Conservation (phyloP, 306 rosid species). For the Sesbania bispinosa region DNA sequence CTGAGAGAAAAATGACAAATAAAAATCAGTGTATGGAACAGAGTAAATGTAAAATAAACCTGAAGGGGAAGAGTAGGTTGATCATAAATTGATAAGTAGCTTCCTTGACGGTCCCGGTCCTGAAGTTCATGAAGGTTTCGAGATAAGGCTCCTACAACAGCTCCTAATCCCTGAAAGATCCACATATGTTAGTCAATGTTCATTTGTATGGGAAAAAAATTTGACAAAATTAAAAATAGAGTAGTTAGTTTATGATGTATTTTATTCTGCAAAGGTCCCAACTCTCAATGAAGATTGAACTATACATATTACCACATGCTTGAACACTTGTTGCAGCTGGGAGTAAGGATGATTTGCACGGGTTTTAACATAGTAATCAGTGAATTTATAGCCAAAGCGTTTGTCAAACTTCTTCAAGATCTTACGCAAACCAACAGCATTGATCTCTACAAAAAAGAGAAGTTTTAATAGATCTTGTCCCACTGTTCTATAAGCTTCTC, state of each 20-base stretch:
- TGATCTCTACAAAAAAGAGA: slow-evolving; percentile 82
- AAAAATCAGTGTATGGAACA: neutral
- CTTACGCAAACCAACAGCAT: slow-evolving; percentile 96
- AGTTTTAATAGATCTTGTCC: slow-evolving; percentile 88
- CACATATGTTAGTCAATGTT: slow-evolving; percentile 26
- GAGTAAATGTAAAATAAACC: slow-evolving; percentile 48
- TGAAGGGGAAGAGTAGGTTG: slow-evolving; percentile 77
- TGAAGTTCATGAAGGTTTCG: slow-evolving; percentile 99
- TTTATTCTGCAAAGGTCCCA: neutral
- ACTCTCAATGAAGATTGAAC: slow-evolving; percentile 28
- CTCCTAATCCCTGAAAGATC: slow-evolving; percentile 77
- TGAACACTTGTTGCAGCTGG: slow-evolving; percentile 98
- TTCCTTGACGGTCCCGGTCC: slow-evolving; percentile 94
- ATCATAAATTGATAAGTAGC: slow-evolving; percentile 93
- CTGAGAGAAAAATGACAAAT: neutral
- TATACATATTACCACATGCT: slow-evolving; percentile 87
- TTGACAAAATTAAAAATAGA: too few species aligned
- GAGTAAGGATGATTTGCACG: slow-evolving; percentile 99
- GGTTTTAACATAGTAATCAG: slow-evolving; percentile 89
- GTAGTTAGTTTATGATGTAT: too few species aligned
- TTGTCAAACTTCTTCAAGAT: slow-evolving; percentile 97
- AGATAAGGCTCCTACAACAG: slow-evolving; percentile 97
- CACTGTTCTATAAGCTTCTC: slow-evolving; percentile 78
- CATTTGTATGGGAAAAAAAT: too few species aligned
- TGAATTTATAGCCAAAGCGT: slow-evolving; percentile 88